Evolutionary conservation across 768 basidiomycete species (phyloP).

Genomic region (Tricholoma flavovirens): DNA sequence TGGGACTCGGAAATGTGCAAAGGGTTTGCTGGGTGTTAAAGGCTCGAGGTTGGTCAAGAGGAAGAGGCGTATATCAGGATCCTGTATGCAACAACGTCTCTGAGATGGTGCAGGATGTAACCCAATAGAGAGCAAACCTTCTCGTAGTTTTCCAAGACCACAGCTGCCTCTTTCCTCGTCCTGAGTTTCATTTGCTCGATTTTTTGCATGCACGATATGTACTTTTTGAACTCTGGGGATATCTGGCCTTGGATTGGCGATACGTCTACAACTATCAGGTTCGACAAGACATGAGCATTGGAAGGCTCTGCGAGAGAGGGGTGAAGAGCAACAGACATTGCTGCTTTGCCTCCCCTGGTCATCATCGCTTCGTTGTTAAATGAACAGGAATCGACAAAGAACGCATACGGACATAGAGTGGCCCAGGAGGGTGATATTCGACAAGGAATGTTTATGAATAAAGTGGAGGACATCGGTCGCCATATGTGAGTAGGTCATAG

Average conservation of each 20-base stretch:
- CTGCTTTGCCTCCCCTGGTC: slow-evolving; percentile 75
- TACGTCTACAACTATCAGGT: slow-evolving; percentile 74
- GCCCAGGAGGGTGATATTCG: slow-evolving; percentile 66
- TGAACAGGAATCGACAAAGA: background rate
- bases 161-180: slow-evolving; percentile 60
- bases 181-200: slow-evolving; percentile 49
- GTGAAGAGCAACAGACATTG: slow-evolving; percentile 58
- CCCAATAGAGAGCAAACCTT: slow-evolving; percentile 34
- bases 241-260: slow-evolving; percentile 51
- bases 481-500: slow-evolving; percentile 72
- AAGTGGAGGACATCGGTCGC: slow-evolving; percentile 72
- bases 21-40: slow-evolving; percentile 17
- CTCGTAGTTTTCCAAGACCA: slow-evolving; percentile 56
- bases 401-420: slow-evolving; percentile 70
- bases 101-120: background rate
- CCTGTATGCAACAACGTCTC: slow-evolving; percentile 35
- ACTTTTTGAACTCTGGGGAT: slow-evolving; percentile 56
- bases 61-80: slow-evolving; percentile 64
- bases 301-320: slow-evolving; percentile 21
- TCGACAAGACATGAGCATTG: slow-evolving; percentile 30
- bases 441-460: slow-evolving; percentile 43
- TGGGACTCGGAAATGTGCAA: slow-evolving; percentile 63
- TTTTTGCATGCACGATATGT: slow-evolving; percentile 65
- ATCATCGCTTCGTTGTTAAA: background rate
- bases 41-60: slow-evolving; percentile 71